phyloP scores from a whole-genome alignment of 2,329 filamentous ascomycete species.

The Nigrograna mackinnonii region DNA sequence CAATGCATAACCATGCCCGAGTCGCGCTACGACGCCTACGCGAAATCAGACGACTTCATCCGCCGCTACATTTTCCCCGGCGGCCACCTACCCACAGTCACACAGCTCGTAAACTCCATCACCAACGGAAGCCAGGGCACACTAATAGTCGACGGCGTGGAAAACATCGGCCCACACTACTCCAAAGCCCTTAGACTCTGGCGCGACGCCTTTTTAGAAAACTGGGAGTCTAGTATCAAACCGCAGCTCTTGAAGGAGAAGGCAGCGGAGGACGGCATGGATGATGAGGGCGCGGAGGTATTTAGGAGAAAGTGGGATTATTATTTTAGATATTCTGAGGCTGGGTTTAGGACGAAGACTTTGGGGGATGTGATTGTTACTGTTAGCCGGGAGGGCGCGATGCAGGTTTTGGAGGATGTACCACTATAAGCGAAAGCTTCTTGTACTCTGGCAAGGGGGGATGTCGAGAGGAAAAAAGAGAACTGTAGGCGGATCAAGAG shows the following conservation, averaged over 20 bases:
- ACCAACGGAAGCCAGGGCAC: conserved; percentile 62
- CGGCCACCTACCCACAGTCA: conserved; percentile 70
- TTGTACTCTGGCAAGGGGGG: neutral
- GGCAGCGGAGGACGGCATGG: conserved; percentile 57
- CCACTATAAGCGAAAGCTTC: conserved; percentile 53
- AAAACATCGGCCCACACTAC: conserved; percentile 77
- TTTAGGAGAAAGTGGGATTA: conserved; percentile 78
- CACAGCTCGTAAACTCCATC: conserved; percentile 68
- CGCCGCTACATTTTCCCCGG: conserved; percentile 78
- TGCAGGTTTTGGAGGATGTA: conserved; percentile 72
- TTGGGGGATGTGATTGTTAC: conserved; percentile 75
- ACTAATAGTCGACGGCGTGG: conserved; percentile 67
- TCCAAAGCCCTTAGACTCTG: conserved; percentile 70
- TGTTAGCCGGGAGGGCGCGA: conserved; percentile 65
- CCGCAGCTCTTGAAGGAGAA: conserved; percentile 64
- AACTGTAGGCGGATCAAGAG: no score
- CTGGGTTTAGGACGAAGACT: conserved; percentile 72
- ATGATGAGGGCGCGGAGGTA: conserved; percentile 66
- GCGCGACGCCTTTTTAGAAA: conserved; percentile 66
- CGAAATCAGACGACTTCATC: conserved; percentile 72
- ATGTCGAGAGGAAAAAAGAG: neutral
- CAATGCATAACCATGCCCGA: conserved; percentile 81
- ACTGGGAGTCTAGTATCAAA: conserved; percentile 64
- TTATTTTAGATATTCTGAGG: conserved; percentile 77
- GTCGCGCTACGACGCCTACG: conserved; percentile 66